Base-by-base conservation (phyloP, 2,329 filamentous ascomycete genomes). In the Exophiala viscosa region DNA sequence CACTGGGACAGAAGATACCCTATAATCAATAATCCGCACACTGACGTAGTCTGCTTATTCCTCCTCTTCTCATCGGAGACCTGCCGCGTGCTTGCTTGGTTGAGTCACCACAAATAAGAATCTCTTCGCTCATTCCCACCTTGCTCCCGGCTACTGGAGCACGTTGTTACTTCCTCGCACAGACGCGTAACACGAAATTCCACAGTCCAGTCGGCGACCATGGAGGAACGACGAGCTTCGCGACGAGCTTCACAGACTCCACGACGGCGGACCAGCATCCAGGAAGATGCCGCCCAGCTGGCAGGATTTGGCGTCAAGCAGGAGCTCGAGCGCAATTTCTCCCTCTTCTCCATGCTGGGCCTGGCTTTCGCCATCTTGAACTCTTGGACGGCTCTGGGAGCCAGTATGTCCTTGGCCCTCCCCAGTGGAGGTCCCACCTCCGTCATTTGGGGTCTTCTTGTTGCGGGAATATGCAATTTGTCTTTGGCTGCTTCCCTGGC, bases 401-500 rank as follows among this genome's bases (percentile, higher is more conserved):
- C 81, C 1, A 82, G 79, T 49, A 67, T 84, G 41, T 78, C 75
- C 2, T 71, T 85, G 4, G 81, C 82, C 15, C 73, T 91, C 31
- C 85, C 87, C 1, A 86, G 82, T 11, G 88, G 88, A 38, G 88
- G 88, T 0, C 79, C 84, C 15, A 82, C 80, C 6, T 79, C 84
- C 52, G 84, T 90, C 36, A 78, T 91, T 52, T 91, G 87, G 87
- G 87, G 70, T 47, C 69, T 86, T 23, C 65, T 81, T 3, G 77
- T 80, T 8, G 80, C 81, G 14, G 82, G 84, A 45, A 61, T 88
- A 42, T 88, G 85, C 71, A 89, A 88, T 62, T 64, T 88, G 8
- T 86, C 82, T 60, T 76, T 88, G 34, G 83, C 86, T 5, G 78
- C 82, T 7, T 86, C 83, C 3, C 74, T 89, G 23, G 85, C 85